Evolutionary conservation across 805 yeast genomes (phyloP).

Genomic region (Wickerhamiella australiensis): DNA sequence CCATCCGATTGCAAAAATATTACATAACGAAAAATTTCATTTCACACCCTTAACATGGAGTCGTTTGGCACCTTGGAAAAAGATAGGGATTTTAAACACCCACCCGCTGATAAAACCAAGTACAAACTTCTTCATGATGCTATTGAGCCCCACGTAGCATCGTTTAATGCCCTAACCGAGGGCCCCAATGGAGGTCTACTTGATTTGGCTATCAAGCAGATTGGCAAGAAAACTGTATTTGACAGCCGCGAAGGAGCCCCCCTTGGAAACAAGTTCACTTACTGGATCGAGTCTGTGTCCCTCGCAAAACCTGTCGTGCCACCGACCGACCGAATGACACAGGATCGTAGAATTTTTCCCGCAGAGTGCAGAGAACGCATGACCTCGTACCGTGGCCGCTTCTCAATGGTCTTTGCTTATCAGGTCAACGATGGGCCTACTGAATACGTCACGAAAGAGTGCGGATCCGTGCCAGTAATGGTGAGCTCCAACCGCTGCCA

Average conservation of each 20-base stretch:
- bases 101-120: slow-evolving; percentile 76
- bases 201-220: slow-evolving; percentile 75
- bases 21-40: slow-evolving; percentile 12
- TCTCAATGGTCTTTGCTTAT: slow-evolving; percentile 73
- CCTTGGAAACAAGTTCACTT: slow-evolving; percentile 69
- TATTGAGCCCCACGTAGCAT: slow-evolving; percentile 87
- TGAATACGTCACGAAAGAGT: slow-evolving; percentile 67
- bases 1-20: neutral
- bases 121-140: slow-evolving; percentile 80
- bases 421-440: slow-evolving; percentile 81
- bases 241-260: slow-evolving; percentile 61
- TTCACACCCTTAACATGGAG: slow-evolving; percentile 12
- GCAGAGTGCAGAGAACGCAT: slow-evolving; percentile 84
- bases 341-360: slow-evolving; percentile 71
- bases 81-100: slow-evolving; percentile 72
- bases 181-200: slow-evolving; percentile 78
- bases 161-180: slow-evolving; percentile 88
- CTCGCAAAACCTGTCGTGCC: slow-evolving; percentile 77
- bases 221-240: slow-evolving; percentile 74
- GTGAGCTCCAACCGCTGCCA: slow-evolving; percentile 84
- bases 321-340: slow-evolving; percentile 54
- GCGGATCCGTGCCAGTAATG: slow-evolving; percentile 88
- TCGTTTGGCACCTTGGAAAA: slow-evolving; percentile 75
- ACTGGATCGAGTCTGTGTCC: slow-evolving; percentile 83
- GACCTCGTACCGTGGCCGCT: slow-evolving; percentile 65